Base-by-base conservation (phyloP, 1,284 basidiomycete genomes). In the Trichosporon coremiiforme region DNA sequence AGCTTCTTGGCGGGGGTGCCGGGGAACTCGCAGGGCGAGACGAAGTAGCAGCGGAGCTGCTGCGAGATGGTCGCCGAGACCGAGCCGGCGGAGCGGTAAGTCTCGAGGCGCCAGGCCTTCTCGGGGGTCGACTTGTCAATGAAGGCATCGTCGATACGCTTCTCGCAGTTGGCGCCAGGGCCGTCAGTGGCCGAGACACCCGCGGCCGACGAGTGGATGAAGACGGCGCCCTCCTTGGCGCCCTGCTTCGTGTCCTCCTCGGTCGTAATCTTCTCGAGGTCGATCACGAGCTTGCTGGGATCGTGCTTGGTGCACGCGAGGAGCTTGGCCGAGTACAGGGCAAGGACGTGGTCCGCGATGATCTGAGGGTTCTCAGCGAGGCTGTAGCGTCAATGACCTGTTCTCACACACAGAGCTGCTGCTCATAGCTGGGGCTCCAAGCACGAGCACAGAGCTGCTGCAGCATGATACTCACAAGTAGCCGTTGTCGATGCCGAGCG, bases 31-130 rank as follows among this genome's bases (percentile, higher is more conserved):
- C 95, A 98, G 80, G 91, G 91, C 29, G 90, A 90, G 74, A 99
- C 88, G 79, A 99, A 99, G 87, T 99, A 99, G 86, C 96, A 98
- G 69, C 97, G 91, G 65, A 99, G 88, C 82, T 98, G 94, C 79
- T 98, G 95, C 1, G 90, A 90, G 22, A 93, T 91, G 38, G 91
- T 91, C 0, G 91, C 88, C 5, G 94, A 95, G 77, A 97, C 91
- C 53, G 91, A 89, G 15, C 96, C 95, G 17, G 90, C 87, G 0
- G 94, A 96, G 71, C 96, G 94, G 87, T 94, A 99, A 8, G 97
- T 98, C 85, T 99, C 97, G 66, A 99, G 89, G 50, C 97, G 90
- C 86, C 89, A 99, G 12, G 94, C 93, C 73, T 90, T 89, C 72
- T 88, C 85, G 0, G 91, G 89, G 0, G 89, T 90, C 0, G 91